phyloP scores from a whole-genome alignment of 805 yeast genomes.

The Hanseniaspora taiwanica region DNA sequence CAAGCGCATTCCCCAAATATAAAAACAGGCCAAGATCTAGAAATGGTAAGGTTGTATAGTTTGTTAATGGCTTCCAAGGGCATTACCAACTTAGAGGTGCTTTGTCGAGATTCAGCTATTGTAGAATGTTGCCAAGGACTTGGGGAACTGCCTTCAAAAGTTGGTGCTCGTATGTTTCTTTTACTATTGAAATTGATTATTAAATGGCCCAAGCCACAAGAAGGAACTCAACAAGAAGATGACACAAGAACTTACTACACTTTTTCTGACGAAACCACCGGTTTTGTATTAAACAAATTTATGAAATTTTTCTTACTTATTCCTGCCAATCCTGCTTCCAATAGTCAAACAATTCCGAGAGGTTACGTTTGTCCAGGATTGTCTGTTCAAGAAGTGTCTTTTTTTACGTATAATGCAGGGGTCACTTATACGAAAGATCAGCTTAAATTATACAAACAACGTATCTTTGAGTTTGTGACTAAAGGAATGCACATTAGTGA shows the following conservation, averaged over 20 bases:
- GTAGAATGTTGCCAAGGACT: constrained; percentile 39
- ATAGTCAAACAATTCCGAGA: constrained; percentile 26
- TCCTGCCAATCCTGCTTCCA: constrained; percentile 29
- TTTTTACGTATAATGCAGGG: constrained; percentile 60
- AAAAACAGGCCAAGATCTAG: constrained; percentile 28
- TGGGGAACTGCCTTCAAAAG: constrained; percentile 21
- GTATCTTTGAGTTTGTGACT: constrained; percentile 23
- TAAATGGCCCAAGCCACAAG: constrained; percentile 36
- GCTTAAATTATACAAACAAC: constrained; percentile 28
- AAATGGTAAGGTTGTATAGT: constrained; percentile 46
- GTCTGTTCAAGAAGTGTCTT: constrained; percentile 38
- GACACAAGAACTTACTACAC: constrained; percentile 26
- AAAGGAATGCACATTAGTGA: constrained; percentile 30
- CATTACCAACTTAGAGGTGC: constrained; percentile 37
- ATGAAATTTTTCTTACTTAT: constrained; percentile 44
- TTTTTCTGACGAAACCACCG: constrained; percentile 27
- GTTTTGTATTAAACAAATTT: constrained; percentile 34
- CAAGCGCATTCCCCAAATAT: constrained; percentile 51
- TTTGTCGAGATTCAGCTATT: constrained; percentile 27
- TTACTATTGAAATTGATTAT: constrained; percentile 42
- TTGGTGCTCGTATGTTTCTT: constrained; percentile 48
- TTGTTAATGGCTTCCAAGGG: constrained; percentile 58
- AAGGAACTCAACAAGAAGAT: constrained; percentile 31
- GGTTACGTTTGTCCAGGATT: constrained; percentile 52
- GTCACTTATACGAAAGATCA: constrained; percentile 39